Base-by-base conservation (phyloP, 176 grass and related monocot species). In the Phoenix dactylifera region DNA sequence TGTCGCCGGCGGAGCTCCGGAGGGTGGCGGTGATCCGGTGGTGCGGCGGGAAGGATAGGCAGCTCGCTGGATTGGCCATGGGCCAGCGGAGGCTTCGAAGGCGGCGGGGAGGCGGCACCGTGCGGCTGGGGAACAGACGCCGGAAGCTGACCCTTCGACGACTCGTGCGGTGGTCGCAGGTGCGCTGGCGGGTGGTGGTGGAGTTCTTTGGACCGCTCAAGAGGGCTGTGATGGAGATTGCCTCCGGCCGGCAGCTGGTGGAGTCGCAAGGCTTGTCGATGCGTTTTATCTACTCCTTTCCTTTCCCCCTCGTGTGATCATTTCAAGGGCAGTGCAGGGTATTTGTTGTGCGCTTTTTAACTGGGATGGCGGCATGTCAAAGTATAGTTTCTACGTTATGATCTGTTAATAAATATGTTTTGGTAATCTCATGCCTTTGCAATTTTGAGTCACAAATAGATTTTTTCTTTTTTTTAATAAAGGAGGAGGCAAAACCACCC, bases 121-220 rank as follows among this genome's bases (percentile, higher is more conserved):
- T 67, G 24, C 16, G 64, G 50, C 51, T 67, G 51, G 64, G 64
- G 3, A 67, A 16, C 51, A 4, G 51, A 4, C 51, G 26, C 7
- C 64, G 24, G 9, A 22, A 50, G 20, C 50, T 63, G 22, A 16
- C 24, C 0, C 57, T 59, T 5, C 48, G 62, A 9, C 62, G 44
- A 10, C 20, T 64, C 12, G 39, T 50, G 12, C 48, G 64, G 64
- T 54, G 51, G 51, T 22, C 51, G 25, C 51, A 35, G 23, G 23
- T 67, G 17, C 64, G 64, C 15, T 67, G 51, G 64, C 64, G 51
- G 24, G 17, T 67, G 64, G 64, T 35, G 64, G 26, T 55, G 51
- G 64, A 54, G 25, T n/a, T 67, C 10, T 26, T 67, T 0, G 26
- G 26, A 7, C 64, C 64, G 17, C 22, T 67, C 6, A 67, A 30